Percentiles rank a stretch among this genome's conserved stretches.
phyloP scores from a whole-genome alignment of 805 yeast genomes.

The Sungouiozyma intestinalis region DNA sequence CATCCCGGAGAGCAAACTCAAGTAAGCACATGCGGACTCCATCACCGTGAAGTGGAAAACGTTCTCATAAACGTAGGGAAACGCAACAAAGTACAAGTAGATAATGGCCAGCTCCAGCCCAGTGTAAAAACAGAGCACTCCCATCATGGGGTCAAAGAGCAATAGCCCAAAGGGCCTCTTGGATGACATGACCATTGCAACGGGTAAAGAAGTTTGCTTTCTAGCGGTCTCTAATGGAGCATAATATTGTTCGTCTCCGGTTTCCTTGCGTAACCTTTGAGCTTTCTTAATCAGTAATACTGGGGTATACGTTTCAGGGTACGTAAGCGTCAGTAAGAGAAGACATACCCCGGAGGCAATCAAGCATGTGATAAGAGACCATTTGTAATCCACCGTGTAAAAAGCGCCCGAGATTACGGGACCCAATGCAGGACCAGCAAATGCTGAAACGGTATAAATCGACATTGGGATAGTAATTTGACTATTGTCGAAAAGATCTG shows the following conservation, averaged over 20 bases:
- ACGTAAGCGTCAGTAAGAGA: slow-evolving; percentile 33
- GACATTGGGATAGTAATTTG: slow-evolving; percentile 64
- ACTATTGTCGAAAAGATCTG: slow-evolving; percentile 54
- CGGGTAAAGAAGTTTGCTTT: slow-evolving; percentile 33
- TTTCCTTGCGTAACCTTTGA: slow-evolving; percentile 37
- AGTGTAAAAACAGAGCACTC: slow-evolving; percentile 42
- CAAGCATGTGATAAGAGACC: slow-evolving; percentile 58
- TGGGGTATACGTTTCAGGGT: slow-evolving; percentile 59
- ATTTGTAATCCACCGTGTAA: slow-evolving; percentile 44
- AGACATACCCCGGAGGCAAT: slow-evolving; percentile 53
- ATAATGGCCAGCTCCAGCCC: slow-evolving; percentile 50
- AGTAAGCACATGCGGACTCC: slow-evolving; percentile 53
- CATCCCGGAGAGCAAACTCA: slow-evolving; percentile 47
- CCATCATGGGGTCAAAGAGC: slow-evolving; percentile 44
- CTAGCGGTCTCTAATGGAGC: slow-evolving; percentile 32
- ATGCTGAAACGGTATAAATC: slow-evolving; percentile 51
- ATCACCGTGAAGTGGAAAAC: slow-evolving; percentile 44
- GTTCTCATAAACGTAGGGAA: slow-evolving; percentile 47
- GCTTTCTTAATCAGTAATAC: slow-evolving; percentile 44
- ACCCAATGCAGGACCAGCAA: slow-evolving; percentile 61
- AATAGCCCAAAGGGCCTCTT: slow-evolving; percentile 44
- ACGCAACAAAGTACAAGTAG: slow-evolving; percentile 56
- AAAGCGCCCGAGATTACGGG: slow-evolving; percentile 53
- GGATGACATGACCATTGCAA: slow-evolving; percentile 36
- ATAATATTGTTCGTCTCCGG: slow-evolving; percentile 41